Conservation (phyloP, 2,329 filamentous ascomycete genomes). For the Pseudocercospora musae region DNA sequence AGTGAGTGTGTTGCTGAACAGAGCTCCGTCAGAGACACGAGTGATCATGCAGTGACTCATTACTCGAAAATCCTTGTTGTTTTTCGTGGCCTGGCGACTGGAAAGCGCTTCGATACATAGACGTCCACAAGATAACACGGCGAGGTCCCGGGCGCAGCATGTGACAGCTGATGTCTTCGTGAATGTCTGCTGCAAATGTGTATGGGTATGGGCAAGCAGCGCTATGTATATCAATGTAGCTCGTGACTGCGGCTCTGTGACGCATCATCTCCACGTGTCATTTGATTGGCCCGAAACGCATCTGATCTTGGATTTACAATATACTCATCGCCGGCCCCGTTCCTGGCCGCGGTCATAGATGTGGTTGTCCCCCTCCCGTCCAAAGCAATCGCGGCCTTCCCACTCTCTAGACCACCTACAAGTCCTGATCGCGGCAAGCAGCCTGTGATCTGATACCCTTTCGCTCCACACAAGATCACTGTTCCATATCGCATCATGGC, state of each 20-base stretch:
- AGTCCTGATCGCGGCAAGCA: not conserved
- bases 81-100: no score
- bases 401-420: not conserved
- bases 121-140: not conserved
- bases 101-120: no score
- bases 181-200: not conserved
- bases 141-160: not conserved
- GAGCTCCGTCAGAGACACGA: no score
- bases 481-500: slow-evolving; percentile 17
- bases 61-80: no score
- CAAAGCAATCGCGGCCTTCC: not conserved
- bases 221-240: no score
- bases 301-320: not conserved
- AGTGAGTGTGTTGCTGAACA: no score
- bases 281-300: not conserved
- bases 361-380: not conserved
- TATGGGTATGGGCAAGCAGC: not conserved
- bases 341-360: slow-evolving; percentile 1
- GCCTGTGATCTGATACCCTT: not conserved
- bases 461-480: not conserved
- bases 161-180: not conserved
- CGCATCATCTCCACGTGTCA: not conserved
- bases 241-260: not conserved
- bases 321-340: no score
- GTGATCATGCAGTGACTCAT: no score